phyloP scores from a whole-genome alignment of 345 rosid species.

The Hirschfeldia incana region DNA sequence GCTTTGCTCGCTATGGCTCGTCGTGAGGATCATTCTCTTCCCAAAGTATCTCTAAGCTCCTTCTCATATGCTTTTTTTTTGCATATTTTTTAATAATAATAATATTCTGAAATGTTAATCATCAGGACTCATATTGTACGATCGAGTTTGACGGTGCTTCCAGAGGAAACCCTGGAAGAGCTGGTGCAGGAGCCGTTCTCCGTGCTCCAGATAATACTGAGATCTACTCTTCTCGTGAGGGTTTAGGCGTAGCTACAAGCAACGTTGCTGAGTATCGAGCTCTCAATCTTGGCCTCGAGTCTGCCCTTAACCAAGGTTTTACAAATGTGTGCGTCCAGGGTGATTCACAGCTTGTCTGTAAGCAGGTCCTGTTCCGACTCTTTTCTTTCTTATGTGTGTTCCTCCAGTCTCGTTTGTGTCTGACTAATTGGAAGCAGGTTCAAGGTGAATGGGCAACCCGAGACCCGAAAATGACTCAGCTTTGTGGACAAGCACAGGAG shows the following conservation, averaged over 20 bases:
- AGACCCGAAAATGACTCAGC: conserved; percentile 58
- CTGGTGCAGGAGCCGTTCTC: conserved; percentile 90
- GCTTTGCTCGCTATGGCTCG: too few relatives aligned
- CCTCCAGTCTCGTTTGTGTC: background rate
- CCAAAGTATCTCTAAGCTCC: too few relatives aligned
- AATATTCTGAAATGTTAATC: background rate
- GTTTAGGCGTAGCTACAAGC: conserved; percentile 75
- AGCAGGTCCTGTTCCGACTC: conserved; percentile 55
- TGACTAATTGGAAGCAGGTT: conserved; percentile 46
- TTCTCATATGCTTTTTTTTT: too few relatives aligned
- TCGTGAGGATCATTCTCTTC: too few relatives aligned
- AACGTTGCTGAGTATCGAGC: conserved; percentile 88
- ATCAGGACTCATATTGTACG: conserved; percentile 51
- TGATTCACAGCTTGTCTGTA: conserved; percentile 80
- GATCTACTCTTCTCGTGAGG: conserved; percentile 52
- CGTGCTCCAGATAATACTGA: conserved; percentile 56
- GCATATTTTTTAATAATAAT: too few relatives aligned
- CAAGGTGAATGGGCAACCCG: conserved; percentile 70
- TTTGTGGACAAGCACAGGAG: conserved; percentile 63
- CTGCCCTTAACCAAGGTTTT: conserved; percentile 66
- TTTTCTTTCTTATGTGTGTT: background rate
- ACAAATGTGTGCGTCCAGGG: conserved; percentile 55
- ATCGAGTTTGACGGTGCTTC: conserved; percentile 94
- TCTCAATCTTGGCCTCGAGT: conserved; percentile 62
- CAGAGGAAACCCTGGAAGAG: conserved; percentile 89